Base-by-base conservation (phyloP, 768 basidiomycete genomes). In the Termitomyces sp. region DNA sequence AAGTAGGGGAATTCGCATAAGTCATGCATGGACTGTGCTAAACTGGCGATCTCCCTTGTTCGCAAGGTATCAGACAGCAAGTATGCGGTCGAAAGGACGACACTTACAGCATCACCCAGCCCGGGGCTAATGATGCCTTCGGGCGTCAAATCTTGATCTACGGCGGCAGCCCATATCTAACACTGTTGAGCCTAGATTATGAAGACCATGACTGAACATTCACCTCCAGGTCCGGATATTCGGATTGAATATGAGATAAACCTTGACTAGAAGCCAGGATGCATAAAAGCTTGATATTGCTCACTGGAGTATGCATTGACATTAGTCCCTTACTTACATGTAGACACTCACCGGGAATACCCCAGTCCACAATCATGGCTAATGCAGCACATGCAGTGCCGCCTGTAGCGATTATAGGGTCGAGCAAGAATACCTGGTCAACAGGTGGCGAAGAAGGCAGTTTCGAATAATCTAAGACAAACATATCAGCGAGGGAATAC, bases 371-470 rank as follows among this genome's bases (percentile, higher is more conserved):
- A 54, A 96, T 80, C 93, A 97, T 98, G 53, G 81, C 67, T 57
- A 98, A 70, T 9, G 95, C 95, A 18, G 96, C 95, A 61, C 82
- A 81, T 2, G 91, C 93, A 4, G 96, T 98, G 12, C 93, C 91
- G 54, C 95, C 96, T 3, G 96, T 98, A 0, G 96, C 96, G 66
- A 98, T 87, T 34, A 98, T 75, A 18, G 96, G 96, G 65, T 98
- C 96, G 33, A 98, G 78, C 24, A 98, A 76, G 74, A 86, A 93
- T n/a, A 94, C 86, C 42, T 82, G 72, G 67, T 98, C 95, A 15
- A 95, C 83, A 0, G 88, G 85, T 4, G 88, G 85, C 9, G 76
- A 74, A 39, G 84, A 75, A 13, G 94, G 95, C 37, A 96, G 79
- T 74, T 95, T 95, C 54, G 93, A 95, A 73, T 94, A 93, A 70